Base-by-base conservation (phyloP, 345 rosid genomes). In the Cardamine chenopodiifolia region DNA sequence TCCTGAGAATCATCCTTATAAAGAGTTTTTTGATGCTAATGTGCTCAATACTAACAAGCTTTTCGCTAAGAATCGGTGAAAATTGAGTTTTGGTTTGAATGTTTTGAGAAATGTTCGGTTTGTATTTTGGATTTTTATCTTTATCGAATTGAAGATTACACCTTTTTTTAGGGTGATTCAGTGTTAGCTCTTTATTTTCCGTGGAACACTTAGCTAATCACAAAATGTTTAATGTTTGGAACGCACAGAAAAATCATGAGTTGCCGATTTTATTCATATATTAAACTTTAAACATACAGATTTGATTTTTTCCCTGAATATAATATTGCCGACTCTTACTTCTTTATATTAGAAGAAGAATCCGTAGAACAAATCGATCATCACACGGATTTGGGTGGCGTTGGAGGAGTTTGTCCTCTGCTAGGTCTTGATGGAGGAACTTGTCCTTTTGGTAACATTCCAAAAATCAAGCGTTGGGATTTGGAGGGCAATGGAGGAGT, bases 1-100 rank as follows among this genome's bases (percentile, higher is more conserved):
- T 62, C 98, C 98, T 0, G 81, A 76, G 68, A 85, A 94, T 79
- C 97, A 94, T 78, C 98, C 98, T 1, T 90, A 87, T n/a, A 85
- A 82, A 39, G 93, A 94, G 79, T 91, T 82, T 66, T 87, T 91
- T 60, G 84, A 80, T 25, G 86, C 91, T 29, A 94, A 87, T 48
- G 82, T 86, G 89, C 66, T 89, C n/a, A 86, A 86, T 2, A 80
- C 86, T 1, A 59, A 66, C 64, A 66, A 72, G 54, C 70, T 77
- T 70, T 68, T 68, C 12, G 26, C 74, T 0, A 69, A 28, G 55
- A 75, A 14, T 47, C 31, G 3, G 40, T 75, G 31, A 20, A 4
- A 13, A 48, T 6, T 18, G 17, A 14, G 25, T 17, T 42, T 64
- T n/a, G 17, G 42, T 55, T 47, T 57, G 60, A 19, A 64, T 45